phyloP scores from a whole-genome alignment of 192 early-diverging fungal genomes.

The Linnemannia hyalina region DNA sequence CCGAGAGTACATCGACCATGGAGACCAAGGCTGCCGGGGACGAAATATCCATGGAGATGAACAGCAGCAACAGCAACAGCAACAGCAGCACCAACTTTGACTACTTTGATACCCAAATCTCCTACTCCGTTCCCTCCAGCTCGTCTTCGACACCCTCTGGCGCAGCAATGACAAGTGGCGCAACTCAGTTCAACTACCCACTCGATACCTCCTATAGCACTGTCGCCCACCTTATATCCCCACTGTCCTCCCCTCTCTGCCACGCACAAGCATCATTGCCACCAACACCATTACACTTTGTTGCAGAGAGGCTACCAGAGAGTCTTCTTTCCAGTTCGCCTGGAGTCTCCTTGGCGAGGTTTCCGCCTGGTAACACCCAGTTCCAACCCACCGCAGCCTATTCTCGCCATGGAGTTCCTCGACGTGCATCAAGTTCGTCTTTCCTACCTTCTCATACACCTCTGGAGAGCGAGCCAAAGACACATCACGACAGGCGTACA shows the following conservation, averaged over 20 bases:
- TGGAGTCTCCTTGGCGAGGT: not conserved
- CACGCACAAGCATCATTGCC: slow-evolving; percentile 40
- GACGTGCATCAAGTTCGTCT: slow-evolving; percentile 48
- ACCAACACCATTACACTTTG: slow-evolving; percentile 38
- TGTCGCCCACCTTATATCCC: slow-evolving; percentile 33
- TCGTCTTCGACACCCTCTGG: slow-evolving; percentile 41
- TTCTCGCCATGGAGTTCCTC: slow-evolving; percentile 20
- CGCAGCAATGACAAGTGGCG: slow-evolving; percentile 10
- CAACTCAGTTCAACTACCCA: slow-evolving; percentile 15
- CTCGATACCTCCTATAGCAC: slow-evolving; percentile 26
- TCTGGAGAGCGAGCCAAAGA: slow-evolving; percentile 21
- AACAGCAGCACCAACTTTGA: slow-evolving; percentile 12
- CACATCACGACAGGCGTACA: slow-evolving; percentile 34
- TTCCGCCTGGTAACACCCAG: slow-evolving; percentile 14
- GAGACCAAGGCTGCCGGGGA: slow-evolving; percentile 6
- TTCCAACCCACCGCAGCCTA: slow-evolving; percentile 24
- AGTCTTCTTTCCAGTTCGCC: slow-evolving; percentile 9
- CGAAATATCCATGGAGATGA: slow-evolving; percentile 12
- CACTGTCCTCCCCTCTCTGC: slow-evolving; percentile 39
- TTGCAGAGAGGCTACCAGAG: slow-evolving; percentile 25
- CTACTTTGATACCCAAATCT: slow-evolving; percentile 29
- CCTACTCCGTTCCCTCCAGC: slow-evolving; percentile 28
- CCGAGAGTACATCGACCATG: not conserved
- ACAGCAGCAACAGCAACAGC: not conserved
- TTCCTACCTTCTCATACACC: slow-evolving; percentile 27